Conservation (phyloP, 306 rosid species). For the Sindora glabra region DNA sequence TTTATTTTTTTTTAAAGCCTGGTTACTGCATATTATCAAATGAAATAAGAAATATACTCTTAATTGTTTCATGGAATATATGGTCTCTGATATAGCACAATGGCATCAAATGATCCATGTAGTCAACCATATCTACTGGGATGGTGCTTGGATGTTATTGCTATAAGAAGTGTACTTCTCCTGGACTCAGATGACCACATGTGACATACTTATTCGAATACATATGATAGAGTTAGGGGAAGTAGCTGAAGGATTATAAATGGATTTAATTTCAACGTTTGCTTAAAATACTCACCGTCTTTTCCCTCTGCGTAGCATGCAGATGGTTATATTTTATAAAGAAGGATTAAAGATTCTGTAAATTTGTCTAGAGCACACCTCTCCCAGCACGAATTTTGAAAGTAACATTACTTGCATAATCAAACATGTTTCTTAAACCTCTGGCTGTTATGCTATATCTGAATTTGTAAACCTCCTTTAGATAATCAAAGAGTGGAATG, state of each 20-base stretch:
- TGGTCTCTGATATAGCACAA: too few species aligned
- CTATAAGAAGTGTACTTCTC: background rate
- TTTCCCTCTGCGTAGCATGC: background rate
- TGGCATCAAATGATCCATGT: too few species aligned
- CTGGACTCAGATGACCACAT: background rate
- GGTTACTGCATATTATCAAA: background rate
- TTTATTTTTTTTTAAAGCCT: background rate
- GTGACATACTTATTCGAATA: background rate
- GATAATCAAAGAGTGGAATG: slow-evolving; percentile 97
- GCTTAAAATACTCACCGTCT: background rate
- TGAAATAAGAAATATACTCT: too few species aligned
- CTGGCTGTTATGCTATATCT: background rate
- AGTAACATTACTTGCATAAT: background rate
- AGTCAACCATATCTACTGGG: too few species aligned
- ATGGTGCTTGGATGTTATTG: too few species aligned
- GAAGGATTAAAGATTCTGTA: background rate
- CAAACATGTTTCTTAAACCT: background rate
- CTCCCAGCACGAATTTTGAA: background rate
- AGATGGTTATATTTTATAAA: background rate
- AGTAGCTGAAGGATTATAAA: background rate
- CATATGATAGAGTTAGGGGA: background rate
- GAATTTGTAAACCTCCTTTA: slow-evolving; percentile 16
- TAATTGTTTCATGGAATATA: too few species aligned
- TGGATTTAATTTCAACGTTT: background rate
- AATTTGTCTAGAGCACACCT: background rate